These are phyloP conservation scores for Coemansia sp. DNA, from an alignment of 192 early-diverging fungal genomes.

Conservation along the genomic window DNA sequence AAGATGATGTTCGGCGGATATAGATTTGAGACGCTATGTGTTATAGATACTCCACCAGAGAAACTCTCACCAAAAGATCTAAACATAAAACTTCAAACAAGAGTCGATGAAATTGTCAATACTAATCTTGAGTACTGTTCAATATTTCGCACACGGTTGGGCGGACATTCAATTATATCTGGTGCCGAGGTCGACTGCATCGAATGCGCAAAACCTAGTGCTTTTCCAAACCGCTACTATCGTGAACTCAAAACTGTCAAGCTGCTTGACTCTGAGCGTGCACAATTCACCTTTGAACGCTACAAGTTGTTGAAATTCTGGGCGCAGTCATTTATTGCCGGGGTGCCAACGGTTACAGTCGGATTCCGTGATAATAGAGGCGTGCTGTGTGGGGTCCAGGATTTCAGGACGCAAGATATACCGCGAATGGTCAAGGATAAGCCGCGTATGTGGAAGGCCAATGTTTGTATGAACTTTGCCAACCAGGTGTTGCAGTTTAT, in stretches of 20 bases:
- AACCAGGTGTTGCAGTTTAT: constrained; percentile 58
- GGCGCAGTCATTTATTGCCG: constrained; percentile 91
- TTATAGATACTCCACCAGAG: constrained; percentile 58
- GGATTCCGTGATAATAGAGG: constrained; percentile 85
- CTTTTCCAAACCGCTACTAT: constrained; percentile 64
- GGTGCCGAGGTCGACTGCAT: constrained; percentile 94
- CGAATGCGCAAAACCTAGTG: constrained; percentile 48
- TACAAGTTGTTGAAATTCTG: constrained; percentile 88
- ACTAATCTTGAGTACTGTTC: constrained; percentile 89
- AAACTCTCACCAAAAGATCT: constrained; percentile 17
- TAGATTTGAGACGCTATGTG: constrained; percentile 80
- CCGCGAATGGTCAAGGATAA: constrained; percentile 73
- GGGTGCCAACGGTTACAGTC: constrained; percentile 77
- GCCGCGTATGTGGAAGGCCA: constrained; percentile 73
- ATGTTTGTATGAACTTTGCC: constrained; percentile 84
- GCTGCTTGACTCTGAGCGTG: constrained; percentile 25
- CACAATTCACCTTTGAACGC: constrained; percentile 67
- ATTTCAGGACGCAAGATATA: constrained; percentile 76
- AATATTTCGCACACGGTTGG: constrained; percentile 77
- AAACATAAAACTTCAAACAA: neutral
- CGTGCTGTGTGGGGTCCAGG: constrained; percentile 48
- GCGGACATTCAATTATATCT: constrained; percentile 66
- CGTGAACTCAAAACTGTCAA: constrained; percentile 82
- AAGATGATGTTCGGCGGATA: constrained; percentile 88
- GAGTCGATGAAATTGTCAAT: constrained; percentile 56